Percentiles rank a stretch among this genome's conserved stretches.
phyloP scores from a whole-genome alignment of 192 early-diverging fungal genomes.

The Obelidium mucronatum region DNA sequence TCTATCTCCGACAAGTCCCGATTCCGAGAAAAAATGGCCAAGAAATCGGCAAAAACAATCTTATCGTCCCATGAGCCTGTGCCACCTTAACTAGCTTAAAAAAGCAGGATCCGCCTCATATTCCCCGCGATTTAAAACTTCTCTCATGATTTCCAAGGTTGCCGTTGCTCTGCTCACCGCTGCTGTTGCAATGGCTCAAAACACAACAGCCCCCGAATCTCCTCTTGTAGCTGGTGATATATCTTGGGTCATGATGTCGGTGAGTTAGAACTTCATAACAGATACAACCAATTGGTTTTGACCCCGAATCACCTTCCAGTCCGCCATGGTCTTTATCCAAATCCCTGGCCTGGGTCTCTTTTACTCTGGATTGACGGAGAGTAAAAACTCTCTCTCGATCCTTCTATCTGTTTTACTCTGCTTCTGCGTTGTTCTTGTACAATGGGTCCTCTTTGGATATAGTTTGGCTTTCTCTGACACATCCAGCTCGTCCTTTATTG shows the following conservation, averaged over 20 bases:
- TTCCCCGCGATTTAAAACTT: no score
- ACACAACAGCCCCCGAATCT: not conserved
- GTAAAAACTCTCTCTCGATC: constrained; percentile 84
- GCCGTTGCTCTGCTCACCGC: no score
- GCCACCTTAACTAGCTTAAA: no score
- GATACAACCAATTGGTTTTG: not conserved
- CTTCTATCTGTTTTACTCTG: constrained; percentile 80
- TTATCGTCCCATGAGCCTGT: no score
- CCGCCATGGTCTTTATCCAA: constrained; percentile 87
- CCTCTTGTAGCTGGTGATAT: not conserved
- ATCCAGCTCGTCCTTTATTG: constrained; percentile 38
- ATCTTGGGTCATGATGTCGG: not conserved
- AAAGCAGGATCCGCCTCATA: no score
- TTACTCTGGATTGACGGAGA: constrained; percentile 86
- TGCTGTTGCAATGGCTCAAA: not conserved
- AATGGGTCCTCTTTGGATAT: constrained; percentile 88
- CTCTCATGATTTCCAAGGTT: not conserved
- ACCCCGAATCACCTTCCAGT: no score
- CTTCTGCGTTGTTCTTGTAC: constrained; percentile 70
- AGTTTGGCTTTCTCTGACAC: constrained; percentile 79
- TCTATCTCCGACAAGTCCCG: no score
- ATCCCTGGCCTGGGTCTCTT: constrained; percentile 88
- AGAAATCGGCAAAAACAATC: no score
- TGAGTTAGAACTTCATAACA: not conserved
- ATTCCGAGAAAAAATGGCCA: no score